Evolutionary conservation across 768 basidiomycete genomes (phyloP).

Genomic region (Tulasnella sp.): DNA sequence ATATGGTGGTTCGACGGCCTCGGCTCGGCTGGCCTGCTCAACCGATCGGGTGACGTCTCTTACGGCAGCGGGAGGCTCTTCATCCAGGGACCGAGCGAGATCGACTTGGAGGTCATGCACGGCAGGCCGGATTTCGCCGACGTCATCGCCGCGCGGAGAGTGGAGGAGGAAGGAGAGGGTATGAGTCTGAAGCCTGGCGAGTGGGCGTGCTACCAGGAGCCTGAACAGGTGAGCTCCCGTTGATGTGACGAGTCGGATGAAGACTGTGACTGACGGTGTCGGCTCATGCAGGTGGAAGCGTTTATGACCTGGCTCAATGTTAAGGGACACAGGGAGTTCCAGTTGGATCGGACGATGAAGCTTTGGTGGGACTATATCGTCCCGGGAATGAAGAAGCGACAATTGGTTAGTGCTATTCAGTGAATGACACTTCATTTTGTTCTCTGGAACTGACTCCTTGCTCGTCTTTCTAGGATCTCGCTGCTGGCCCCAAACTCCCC

Average conservation of each 20-base stretch:
- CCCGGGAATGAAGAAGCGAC: constrained; percentile 75
- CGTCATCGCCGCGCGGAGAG: constrained; percentile 56
- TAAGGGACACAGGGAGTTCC: constrained; percentile 87
- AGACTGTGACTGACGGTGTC: constrained; percentile 25
- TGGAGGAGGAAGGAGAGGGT: constrained; percentile 75
- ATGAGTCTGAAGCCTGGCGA: constrained; percentile 71
- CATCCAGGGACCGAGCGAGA: constrained; percentile 86
- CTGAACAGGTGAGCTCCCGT: constrained; percentile 75
- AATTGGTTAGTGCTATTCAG: constrained; percentile 57
- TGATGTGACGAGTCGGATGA: background rate
- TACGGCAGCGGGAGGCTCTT: constrained; percentile 92
- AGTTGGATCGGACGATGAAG: constrained; percentile 71
- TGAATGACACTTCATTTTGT: background rate
- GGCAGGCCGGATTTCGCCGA: constrained; percentile 53
- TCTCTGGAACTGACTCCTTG: background rate
- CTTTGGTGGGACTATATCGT: constrained; percentile 87
- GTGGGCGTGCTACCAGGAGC: constrained; percentile 88
- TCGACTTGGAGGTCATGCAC: constrained; percentile 73
- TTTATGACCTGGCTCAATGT: constrained; percentile 89
- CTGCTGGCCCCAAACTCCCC: constrained; percentile 12
- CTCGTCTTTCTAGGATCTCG: constrained; percentile 19
- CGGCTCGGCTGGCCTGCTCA: constrained; percentile 72
- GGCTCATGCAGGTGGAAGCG: constrained; percentile 65
- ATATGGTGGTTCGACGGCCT: constrained; percentile 99
- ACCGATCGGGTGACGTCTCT: constrained; percentile 74